Conservation (phyloP, 1,139 yeast species). For the Hyphopichia pseudoburtonii region DNA sequence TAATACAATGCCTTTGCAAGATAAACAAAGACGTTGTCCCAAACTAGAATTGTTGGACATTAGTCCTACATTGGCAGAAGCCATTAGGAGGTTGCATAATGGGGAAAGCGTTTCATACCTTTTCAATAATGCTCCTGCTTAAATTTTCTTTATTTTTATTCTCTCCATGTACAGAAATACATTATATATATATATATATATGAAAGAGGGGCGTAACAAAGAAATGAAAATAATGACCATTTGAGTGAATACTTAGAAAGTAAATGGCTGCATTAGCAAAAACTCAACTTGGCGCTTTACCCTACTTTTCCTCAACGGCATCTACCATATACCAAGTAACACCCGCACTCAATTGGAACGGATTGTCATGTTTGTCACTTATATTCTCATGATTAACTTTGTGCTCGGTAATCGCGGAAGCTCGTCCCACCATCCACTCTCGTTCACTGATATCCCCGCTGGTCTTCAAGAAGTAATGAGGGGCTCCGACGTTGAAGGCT, state of each 20-base stretch:
- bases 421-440: slow-evolving; percentile 76
- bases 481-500: slow-evolving; percentile 79
- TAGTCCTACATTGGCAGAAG: slow-evolving; percentile 90
- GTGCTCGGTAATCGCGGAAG: slow-evolving; percentile 49
- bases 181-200: too few relatives aligned
- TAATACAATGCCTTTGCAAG: slow-evolving; percentile 90
- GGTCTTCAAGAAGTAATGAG: slow-evolving; percentile 63
- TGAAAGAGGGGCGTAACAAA: too few relatives aligned
- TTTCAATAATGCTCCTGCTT: slow-evolving; percentile 62
- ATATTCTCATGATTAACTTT: slow-evolving; percentile 39
- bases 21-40: slow-evolving; percentile 66
- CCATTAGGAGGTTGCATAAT: slow-evolving; percentile 92
- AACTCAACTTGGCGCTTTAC: too few relatives aligned
- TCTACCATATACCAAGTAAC: slow-evolving; percentile 51
- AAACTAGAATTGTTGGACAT: slow-evolving; percentile 82
- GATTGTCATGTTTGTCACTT: slow-evolving; percentile 35
- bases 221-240: too few relatives aligned
- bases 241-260: too few relatives aligned
- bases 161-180: background rate
- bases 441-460: slow-evolving; percentile 23
- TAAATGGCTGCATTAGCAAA: too few relatives aligned
- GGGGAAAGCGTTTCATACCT: slow-evolving; percentile 94
- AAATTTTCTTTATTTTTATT: slow-evolving; percentile 2
- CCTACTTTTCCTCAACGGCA: slow-evolving; percentile 44
- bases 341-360: slow-evolving; percentile 49